These are phyloP conservation scores for Abrus precatorius DNA, from an alignment of 306 rosid species.

Conservation along the genomic window DNA sequence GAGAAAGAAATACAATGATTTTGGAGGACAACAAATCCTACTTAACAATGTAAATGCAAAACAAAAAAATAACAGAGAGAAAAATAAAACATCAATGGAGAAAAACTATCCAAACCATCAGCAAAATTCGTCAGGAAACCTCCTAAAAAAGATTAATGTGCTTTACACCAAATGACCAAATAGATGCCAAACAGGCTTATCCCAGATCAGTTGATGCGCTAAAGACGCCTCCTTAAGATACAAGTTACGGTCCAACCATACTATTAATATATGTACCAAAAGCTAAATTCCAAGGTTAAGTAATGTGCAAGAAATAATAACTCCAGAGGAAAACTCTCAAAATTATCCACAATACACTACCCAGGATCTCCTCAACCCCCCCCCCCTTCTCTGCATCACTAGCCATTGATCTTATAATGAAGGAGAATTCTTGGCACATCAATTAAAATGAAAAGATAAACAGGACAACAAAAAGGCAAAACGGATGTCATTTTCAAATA, in stretches of 20 bases:
- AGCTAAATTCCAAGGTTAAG: slow-evolving; percentile 21
- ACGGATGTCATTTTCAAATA: slow-evolving; percentile 22
- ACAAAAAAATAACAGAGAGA: not conserved
- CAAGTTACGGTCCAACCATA: not conserved
- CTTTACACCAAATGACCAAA: not conserved
- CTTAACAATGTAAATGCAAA: not conserved
- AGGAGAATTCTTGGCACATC: slow-evolving; percentile 2
- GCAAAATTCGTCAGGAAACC: slow-evolving; percentile 6
- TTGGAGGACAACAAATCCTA: slow-evolving; percentile 37
- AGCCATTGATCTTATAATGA: not conserved
- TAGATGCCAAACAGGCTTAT: slow-evolving; percentile 19
- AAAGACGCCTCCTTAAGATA: slow-evolving; percentile 17
- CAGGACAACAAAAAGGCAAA: slow-evolving; percentile 21
- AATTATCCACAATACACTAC: not conserved
- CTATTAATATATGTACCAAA: slow-evolving; percentile 26
- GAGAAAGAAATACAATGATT: slow-evolving; percentile 28
- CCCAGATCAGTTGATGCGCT: slow-evolving; percentile 21
- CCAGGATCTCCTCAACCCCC: not conserved
- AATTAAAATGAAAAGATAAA: slow-evolving; percentile 32
- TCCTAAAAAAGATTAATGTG: not conserved
- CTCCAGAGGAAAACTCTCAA: not conserved
- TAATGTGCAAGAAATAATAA: slow-evolving; percentile 10
- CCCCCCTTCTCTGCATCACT: not conserved
- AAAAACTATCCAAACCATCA: slow-evolving; percentile 20
- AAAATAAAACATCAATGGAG: slow-evolving; percentile 13